Base-by-base conservation (phyloP, 1,139 yeast genomes). In the Hansenula sp. region DNA sequence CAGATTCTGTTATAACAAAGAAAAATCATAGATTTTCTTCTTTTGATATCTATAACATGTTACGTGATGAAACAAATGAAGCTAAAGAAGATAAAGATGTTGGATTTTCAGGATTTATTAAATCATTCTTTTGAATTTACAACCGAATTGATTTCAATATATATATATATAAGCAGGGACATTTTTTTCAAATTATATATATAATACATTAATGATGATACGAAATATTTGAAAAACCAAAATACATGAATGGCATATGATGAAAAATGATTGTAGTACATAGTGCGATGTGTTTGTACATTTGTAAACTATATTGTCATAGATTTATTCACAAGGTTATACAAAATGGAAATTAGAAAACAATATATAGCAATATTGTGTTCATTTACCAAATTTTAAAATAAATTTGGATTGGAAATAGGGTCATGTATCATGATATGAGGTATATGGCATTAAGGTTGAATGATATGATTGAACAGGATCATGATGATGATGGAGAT, bases 11-110 rank as follows among this genome's bases (percentile, higher is more conserved):
- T 41, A 41, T 34, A 17, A 40, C 15, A 32, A 43, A 41, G 15
- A 37, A 36, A 28, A 38, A 27, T 11, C 16, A 27, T 29, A 33
- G 59, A 21, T 50, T 47, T 38, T 53, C 57, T 13, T 53, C 59
- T 10, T 44, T 49, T 41, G 59, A 55, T 38, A 52, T 57, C 17
- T 57, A 47, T 33, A 51, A 47, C 27, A 51, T 56, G 31, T 42
- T 56, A 24, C 44, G 48, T 36, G 45, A 49, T 34, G 48, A 47
- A n/a, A 36, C 36, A 19, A 25, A 18, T n/a, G 27, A 27, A 27
- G 34, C 25, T 17, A 27, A 42, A 7, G 31, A 41, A 10, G 43
- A 28, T 9, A 7, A 33, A 10, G 44, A 31, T n/a, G 31, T 38
- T 2, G 41, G 42, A 36, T 13, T 40, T n/a, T 38, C 44, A 15